Percentiles rank a stretch among this genome's conserved stretches.
These are phyloP conservation scores for Biancaea sappan DNA, from an alignment of 306 rosid species.

Conservation along the genomic window DNA sequence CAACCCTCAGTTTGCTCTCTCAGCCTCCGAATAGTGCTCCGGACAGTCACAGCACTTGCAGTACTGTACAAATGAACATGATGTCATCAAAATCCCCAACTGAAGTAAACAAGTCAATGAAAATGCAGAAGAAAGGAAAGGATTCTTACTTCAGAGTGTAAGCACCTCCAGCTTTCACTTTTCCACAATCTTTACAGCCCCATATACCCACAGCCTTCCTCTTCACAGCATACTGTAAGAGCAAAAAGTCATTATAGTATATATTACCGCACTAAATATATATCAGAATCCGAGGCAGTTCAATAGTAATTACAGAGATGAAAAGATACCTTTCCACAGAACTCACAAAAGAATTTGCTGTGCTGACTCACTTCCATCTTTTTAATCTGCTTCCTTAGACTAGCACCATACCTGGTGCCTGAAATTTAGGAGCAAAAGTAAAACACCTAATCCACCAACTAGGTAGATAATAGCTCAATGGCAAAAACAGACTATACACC, in stretches of 20 bases:
- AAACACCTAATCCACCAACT: not conserved
- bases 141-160: slow-evolving; percentile 71
- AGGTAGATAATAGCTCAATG: not conserved
- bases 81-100: not conserved
- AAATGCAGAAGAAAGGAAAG: not conserved
- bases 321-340: slow-evolving; percentile 73
- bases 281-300: not conserved
- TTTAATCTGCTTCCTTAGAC: slow-evolving; percentile 87
- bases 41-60: too few relatives aligned
- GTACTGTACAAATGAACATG: slow-evolving; percentile 49
- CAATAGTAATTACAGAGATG: not conserved
- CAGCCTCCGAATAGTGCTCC: slow-evolving; percentile 80
- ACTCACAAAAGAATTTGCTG: slow-evolving; percentile 76
- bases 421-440: slow-evolving; percentile 9
- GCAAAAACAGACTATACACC: not conserved
- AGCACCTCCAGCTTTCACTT: slow-evolving; percentile 87
- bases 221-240: slow-evolving; percentile 73
- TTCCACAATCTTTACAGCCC: slow-evolving; percentile 92
- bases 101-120: not conserved
- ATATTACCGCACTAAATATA: not conserved
- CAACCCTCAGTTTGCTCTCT: slow-evolving; percentile 85
- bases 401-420: slow-evolving; percentile 93
- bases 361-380: slow-evolving; percentile 92
- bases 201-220: slow-evolving; percentile 82
- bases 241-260: not conserved